Percentiles rank a stretch among this genome's conserved stretches.
Evolutionary conservation across 225 moss, liverwort and hornwort species (phyloP).

Genomic region (Lunularia cruciata): DNA sequence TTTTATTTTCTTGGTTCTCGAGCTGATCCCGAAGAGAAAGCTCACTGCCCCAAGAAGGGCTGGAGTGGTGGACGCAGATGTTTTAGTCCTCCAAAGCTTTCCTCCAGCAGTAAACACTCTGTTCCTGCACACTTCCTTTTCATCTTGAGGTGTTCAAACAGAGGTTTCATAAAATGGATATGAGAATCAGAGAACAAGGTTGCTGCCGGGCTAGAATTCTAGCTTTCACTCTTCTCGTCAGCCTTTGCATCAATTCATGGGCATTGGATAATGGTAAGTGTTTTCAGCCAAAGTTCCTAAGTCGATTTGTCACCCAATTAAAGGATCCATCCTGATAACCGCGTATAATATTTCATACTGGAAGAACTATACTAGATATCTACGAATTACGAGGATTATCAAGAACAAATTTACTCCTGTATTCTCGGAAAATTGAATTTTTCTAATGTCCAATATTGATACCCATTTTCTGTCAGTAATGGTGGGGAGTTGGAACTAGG

Average conservation of each 20-base stretch:
- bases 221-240: slow-evolving; percentile 13
- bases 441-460: too few relatives aligned
- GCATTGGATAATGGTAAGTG: slow-evolving; percentile 25
- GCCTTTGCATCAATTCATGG: slow-evolving; percentile 22
- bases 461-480: too few relatives aligned
- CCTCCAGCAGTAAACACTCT: background rate
- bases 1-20: background rate
- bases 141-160: background rate
- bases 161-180: slow-evolving; percentile 13
- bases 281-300: background rate
- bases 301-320: background rate
- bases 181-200: background rate
- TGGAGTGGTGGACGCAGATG: background rate
- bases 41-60: background rate
- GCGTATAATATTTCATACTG: too few relatives aligned
- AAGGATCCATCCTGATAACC: background rate
- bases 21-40: background rate
- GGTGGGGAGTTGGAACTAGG: background rate
- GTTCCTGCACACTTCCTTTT: background rate
- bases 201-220: slow-evolving; percentile 2
- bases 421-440: too few relatives aligned
- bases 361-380: too few relatives aligned
- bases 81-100: background rate
- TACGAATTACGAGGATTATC: too few relatives aligned
- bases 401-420: background rate